Base-by-base conservation (phyloP, 1,284 basidiomycete genomes). In the Apiotrichum montevideense region DNA sequence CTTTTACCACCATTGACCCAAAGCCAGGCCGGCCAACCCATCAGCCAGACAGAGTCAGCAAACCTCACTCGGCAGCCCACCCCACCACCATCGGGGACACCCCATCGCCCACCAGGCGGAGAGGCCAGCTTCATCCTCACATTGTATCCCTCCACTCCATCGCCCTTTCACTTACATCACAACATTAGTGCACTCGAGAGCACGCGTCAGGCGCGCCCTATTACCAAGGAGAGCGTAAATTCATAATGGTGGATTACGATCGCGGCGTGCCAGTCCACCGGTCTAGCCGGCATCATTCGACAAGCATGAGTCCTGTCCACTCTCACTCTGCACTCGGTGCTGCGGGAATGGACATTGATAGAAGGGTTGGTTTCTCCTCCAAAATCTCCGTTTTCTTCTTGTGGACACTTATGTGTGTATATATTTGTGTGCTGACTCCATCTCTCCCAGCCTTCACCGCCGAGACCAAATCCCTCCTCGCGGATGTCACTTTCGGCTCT, bases 401-500 rank as follows among this genome's bases (percentile, higher is more conserved):
- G 29, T 29, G 29, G 29, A 29, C 29, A 29, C 29, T 29, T 29
- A 29, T 29, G 29, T 3, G 29, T 29, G 29, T 39, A 13, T 39
- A 13, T 39, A 39, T 13, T 9, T 39, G 37, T n/a, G 15, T 35
- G 34, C 52, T 56, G 13, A 54, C 52, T 35, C 37, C 8, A 14
- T 5, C 47, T 15, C 14, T 21, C 34, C n/a, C 42, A 52, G 54
- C 37, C 55, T 5, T 52, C 67, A 29, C 45, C 63, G 13, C 62
- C 63, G 13, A 59, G 64, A 2, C 63, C 64, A 4, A 58, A 62
- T 10, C 59, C 67, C 3, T 56, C 67, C 6, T 66, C 66, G n/a
- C 62, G 70, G 8, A 72, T 72, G 70, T 39, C 70, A 14, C 57
- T 72, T 13, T 72, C 70, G 3, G 66, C 69, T 3, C 61, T 72